Evolutionary conservation across 306 rosid genomes (phyloP), one percentile per base, ranked within the genome.

Genomic region (Medicago arabica): DNA sequence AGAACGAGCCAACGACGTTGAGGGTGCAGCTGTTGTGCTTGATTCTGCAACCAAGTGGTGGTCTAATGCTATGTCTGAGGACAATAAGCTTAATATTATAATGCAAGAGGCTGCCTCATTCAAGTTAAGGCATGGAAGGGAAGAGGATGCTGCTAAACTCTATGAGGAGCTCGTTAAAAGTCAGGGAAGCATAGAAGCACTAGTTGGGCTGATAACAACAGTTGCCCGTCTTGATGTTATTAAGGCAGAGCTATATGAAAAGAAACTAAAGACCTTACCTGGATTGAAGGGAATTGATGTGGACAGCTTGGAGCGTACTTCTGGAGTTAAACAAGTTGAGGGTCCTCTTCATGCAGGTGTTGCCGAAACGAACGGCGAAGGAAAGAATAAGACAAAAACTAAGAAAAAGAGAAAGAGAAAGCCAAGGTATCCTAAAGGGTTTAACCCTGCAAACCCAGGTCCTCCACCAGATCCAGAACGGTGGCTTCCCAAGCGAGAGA

Each of bases 401-500:
- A 90, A 92, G 93, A 92, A 85, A 75, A 96, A 92, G 92, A 87
- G 99, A 81, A 92, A 92, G 91, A 90, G 99, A 88, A 96, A 96
- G 90, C 98, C 97, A 55, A 90, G 78, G 85, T 96, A 96, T 83
- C 99, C 98, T 41, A 96, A 90, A 85, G 97, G 99, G 77, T 96
- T 86, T 79, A 96, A 96, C 80, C 97, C 97, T 7, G 92, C 90
- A 13, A 96, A 92, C 76, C 98, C 98, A 39, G 99, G 99, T 75
- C 97, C 99, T 60, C 93, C 93, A 28, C 99, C 98, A 3, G 99
- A 96, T 80, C 99, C 99, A 13, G 98, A 92, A 78, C 88, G 99
- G 78, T 96, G 99, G 99, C 99, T 96, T 80, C 99, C 99, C 10
- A 96, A 78, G 90, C 87, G 98, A 77, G 98, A 96, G 75, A 90